Evolutionary conservation across 805 yeast genomes (phyloP), one percentile per base, ranked within the genome.

Genomic region (Groenewaldozyma tartarivorans): DNA sequence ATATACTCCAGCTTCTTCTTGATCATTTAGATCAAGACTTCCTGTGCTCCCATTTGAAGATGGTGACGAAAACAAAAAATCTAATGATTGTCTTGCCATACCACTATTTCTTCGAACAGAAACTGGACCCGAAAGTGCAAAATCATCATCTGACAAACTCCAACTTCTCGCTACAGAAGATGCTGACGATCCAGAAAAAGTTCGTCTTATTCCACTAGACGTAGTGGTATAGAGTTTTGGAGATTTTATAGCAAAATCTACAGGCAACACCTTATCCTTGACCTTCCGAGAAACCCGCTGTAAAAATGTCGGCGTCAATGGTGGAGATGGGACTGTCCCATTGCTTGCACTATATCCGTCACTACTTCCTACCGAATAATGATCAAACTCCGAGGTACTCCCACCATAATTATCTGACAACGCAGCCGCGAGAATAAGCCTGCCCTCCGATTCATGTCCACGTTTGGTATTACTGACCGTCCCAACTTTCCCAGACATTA

Each of bases 61-160:
- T 33, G 6, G 34, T 7, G 39, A 36, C 2, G 43, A 43, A 6
- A 31, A 20, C 22, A 43, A 30, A 5, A 44, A 45, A 31, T 45
- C 48, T 3, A 16, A 29, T 1, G 46, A 43, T 22, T 39, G 36
- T 20, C 40, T 27, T 20, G 46, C 43, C 41, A 45, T 19, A 13
- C 44, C 38, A 36, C 47, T 40, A 19, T 43, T 41, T 17, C 47
- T 44, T 7, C 49, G 36, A 2, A 42, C 41, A 15, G 49, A 33
- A 13, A 46, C 38, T 2, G 49, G 49, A 6, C 48, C 48, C 9
- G 48, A 42, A 26, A 43, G 21, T 18, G 31, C 15, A 21, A 39
- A 30, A 4, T 44, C 48, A 19, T 44, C 47, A 33, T 33, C 41
- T 6, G 39, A 36, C 9, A 36, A 16, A 36, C 39, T 36, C n/a